These are phyloP conservation scores for Tetratostichococcus sp. DNA, from an alignment of 139 green algal species.

Conservation along the genomic window DNA sequence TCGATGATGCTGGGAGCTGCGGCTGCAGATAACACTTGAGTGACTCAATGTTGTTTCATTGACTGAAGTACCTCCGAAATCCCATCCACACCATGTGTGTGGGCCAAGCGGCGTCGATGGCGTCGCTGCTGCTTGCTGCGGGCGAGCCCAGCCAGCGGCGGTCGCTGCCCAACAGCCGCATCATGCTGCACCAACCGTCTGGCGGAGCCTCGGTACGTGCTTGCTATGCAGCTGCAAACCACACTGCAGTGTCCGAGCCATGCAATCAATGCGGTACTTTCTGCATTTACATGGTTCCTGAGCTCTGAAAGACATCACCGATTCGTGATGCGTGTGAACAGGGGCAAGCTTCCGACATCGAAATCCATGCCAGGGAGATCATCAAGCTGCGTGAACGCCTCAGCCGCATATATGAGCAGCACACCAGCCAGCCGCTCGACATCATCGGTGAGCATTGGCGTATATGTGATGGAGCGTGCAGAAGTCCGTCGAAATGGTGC, in stretches of 20 bases:
- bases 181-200: conserved; percentile 97
- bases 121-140: conserved; percentile 81
- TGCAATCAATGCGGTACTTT: neutral
- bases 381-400: conserved; percentile 69
- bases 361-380: conserved; percentile 91
- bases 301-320: too few species aligned
- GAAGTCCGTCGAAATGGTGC: too few species aligned
- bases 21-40: too few species aligned
- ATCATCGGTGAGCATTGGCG: conserved; percentile 47
- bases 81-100: conserved; percentile 90
- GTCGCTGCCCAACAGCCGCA: conserved; percentile 81
- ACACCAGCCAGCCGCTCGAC: conserved; percentile 63
- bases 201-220: conserved; percentile 57
- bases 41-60: neutral
- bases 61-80: conserved; percentile 79
- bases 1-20: too few species aligned
- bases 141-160: conserved; percentile 68
- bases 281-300: too few species aligned
- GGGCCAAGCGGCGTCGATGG: conserved; percentile 92
- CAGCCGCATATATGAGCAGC: conserved; percentile 75
- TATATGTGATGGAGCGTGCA: neutral
- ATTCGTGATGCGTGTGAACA: conserved; percentile 15
- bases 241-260: too few species aligned
- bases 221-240: neutral
- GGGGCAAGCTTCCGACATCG: conserved; percentile 91